Evolutionary conservation across 2,329 filamentous ascomycete species (phyloP), one percentile per base, ranked within the genome.

Genomic region (Aphanoascus verrucosus): DNA sequence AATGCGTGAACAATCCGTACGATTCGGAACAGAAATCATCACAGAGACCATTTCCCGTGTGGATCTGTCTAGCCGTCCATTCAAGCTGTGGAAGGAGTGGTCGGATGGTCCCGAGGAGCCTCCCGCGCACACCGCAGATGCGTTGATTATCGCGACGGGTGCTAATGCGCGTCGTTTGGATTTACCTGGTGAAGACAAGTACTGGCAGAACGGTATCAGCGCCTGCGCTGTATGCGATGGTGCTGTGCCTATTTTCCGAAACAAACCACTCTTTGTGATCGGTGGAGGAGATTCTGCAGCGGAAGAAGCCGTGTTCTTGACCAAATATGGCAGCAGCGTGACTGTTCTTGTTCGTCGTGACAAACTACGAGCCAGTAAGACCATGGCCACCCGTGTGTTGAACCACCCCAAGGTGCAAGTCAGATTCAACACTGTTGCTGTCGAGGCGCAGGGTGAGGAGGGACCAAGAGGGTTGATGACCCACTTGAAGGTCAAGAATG

Each of bases 161-260:
- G 93, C 94, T 47, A 95, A 91, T 58, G 93, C 93, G 35, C 80
- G 87, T 60, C 81, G 94, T 58, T 75, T 98, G 53, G 76, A 85
- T 68, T 80, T 98, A 45, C 76, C 83, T 11, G 94, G 93, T 52
- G 93, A 98, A 76, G 86, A 94, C 53, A 86, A 84, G 69, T 98
- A 89, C 80, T 98, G 94, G 94, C 90, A 95, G 69, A 93, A 86
- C 69, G 93, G 93, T 61, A 88, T 98, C 67, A 93, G 86, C 50
- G 93, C 93, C 48, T 98, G 93, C 72, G 93, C 93, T 34, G 93
- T 98, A 47, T 98, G 93, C 73, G 93, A 98, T 67, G 93, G 93
- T 59, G 93, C 90, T 48, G 85, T 97, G 45, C 93, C 93, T 56
- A 96, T 98, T 70, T 98, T 95, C 83, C 82, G 91, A 63, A 88